Conservation (phyloP, 2,329 filamentous ascomycete genomes). For the Trichoderma guizhouense region DNA sequence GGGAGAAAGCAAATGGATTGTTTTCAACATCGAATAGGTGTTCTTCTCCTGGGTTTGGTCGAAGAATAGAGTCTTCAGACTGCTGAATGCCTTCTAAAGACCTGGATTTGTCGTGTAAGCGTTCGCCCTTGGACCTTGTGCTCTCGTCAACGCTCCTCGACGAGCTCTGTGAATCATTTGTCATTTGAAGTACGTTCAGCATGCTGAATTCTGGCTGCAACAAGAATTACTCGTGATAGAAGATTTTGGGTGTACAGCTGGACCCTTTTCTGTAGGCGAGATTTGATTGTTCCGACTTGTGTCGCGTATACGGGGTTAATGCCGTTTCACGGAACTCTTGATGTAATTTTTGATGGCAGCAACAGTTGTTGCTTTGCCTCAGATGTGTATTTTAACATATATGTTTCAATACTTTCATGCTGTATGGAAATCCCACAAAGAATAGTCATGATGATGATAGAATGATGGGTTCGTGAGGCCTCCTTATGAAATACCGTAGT, state of each 20-base stretch:
- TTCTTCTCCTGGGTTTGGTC: not conserved
- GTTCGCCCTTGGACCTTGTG: not conserved
- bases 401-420: not conserved
- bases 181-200: not conserved
- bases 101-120: not conserved
- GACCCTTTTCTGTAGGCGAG: not conserved
- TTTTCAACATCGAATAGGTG: not conserved
- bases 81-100: not conserved
- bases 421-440: not conserved
- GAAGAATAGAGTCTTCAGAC: not conserved
- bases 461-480: not conserved
- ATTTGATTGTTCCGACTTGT: not conserved
- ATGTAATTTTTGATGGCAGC: not conserved
- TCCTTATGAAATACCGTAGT: not conserved
- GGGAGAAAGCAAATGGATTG: conserved; percentile 10
- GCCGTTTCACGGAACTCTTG: not conserved
- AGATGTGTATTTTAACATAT: not conserved
- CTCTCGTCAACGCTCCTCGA: not conserved
- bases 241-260: not conserved
- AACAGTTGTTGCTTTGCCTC: not conserved
- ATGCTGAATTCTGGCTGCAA: not conserved
- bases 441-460: not conserved
- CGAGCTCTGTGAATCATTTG: not conserved
- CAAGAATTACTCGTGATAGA: not conserved
- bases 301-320: not conserved